phyloP scores from a whole-genome alignment of 1,139 yeast species.

The Suhomyces anneliseae region DNA sequence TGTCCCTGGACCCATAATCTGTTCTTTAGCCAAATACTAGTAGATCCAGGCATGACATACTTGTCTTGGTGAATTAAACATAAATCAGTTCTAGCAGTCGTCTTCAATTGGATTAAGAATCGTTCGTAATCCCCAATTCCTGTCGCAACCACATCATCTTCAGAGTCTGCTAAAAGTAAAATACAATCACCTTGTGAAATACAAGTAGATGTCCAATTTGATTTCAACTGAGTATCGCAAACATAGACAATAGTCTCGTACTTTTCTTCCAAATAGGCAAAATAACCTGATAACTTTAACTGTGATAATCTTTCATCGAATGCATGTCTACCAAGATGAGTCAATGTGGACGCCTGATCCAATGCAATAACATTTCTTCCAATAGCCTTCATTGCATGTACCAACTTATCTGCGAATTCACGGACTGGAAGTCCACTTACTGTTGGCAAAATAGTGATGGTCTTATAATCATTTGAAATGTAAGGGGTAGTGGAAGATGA shows the following conservation, averaged over 20 bases:
- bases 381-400: conserved; percentile 67
- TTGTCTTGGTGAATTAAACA: conserved; percentile 83
- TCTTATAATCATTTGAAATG: conserved; percentile 59
- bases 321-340: conserved; percentile 87
- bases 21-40: conserved; percentile 79
- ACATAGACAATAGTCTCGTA: conserved; percentile 85
- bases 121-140: conserved; percentile 85
- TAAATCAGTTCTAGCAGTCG: conserved; percentile 86
- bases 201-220: conserved; percentile 91
- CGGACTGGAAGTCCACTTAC: conserved; percentile 77
- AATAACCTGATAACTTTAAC: conserved; percentile 81
- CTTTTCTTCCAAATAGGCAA: conserved; percentile 87
- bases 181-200: conserved; percentile 94
- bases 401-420: conserved; percentile 76
- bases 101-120: conserved; percentile 68
- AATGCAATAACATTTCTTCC: conserved; percentile 75
- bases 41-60: conserved; percentile 79
- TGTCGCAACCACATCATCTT: conserved; percentile 59
- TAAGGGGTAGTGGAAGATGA: conserved; percentile 31
- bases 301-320: conserved; percentile 81
- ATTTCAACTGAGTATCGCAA: conserved; percentile 80
- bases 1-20: conserved; percentile 92
- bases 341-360: conserved; percentile 78
- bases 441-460: conserved; percentile 82
- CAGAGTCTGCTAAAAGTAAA: conserved; percentile 67